phyloP scores from a whole-genome alignment of 1,284 basidiomycete genomes.

The Ganoderma multipileum region DNA sequence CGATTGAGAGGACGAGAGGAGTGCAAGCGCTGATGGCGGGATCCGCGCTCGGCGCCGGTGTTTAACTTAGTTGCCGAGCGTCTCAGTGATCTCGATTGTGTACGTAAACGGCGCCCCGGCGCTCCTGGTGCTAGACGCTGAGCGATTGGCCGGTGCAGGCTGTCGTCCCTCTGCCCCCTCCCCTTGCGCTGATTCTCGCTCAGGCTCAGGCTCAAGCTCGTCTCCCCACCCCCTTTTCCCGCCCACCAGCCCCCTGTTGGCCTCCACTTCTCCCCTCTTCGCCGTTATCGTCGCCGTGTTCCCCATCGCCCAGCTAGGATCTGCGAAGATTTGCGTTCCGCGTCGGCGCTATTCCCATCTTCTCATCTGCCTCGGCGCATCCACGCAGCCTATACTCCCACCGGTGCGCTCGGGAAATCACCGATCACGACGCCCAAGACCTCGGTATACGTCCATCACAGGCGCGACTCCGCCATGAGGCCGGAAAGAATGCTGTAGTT shows the following conservation, averaged over 20 bases:
- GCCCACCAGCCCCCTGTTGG: neutral
- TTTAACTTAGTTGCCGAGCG: neutral
- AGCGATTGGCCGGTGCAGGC: neutral
- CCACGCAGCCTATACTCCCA: neutral
- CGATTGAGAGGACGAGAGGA: neutral
- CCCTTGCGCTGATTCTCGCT: neutral
- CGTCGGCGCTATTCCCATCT: neutral
- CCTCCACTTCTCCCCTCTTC: neutral
- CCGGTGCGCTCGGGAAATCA: neutral
- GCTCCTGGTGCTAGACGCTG: neutral
- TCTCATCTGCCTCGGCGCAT: neutral
- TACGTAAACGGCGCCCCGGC: neutral
- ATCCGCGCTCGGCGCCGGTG: neutral
- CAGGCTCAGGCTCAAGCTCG: neutral
- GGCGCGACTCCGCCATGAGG: neutral
- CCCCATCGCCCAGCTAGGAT: neutral
- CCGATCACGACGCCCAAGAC: neutral
- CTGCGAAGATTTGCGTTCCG: constrained; percentile 3
- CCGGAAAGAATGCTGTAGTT: neutral
- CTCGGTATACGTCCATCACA: neutral
- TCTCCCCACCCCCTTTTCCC: neutral
- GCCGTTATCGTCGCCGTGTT: neutral
- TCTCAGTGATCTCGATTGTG: neutral
- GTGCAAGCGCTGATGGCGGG: neutral
- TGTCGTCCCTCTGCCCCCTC: neutral